Conservation (phyloP, 768 basidiomycete species). For the Paxillus rubicundulus region DNA sequence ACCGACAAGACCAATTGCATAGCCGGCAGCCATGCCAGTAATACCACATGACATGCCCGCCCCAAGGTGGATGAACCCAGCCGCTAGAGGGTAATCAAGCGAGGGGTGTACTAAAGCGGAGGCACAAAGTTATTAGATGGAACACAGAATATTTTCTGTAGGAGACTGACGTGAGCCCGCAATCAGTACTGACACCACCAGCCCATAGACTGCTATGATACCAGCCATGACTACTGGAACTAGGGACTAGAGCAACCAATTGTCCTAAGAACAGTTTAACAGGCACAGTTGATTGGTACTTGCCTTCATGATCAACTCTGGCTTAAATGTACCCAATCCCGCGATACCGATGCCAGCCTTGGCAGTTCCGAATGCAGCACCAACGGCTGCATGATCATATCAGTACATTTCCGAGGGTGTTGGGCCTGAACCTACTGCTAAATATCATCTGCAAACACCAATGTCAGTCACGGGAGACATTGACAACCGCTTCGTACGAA, state of each 20-base stretch:
- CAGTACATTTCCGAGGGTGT: conserved; percentile 5
- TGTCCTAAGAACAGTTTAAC: not conserved
- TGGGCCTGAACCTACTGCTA: conserved; percentile 67
- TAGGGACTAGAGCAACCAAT: conserved; percentile 57
- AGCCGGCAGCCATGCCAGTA: conserved; percentile 90
- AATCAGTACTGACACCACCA: conserved; percentile 94
- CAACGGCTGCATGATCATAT: conserved; percentile 57
- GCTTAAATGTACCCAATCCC: conserved; percentile 88
- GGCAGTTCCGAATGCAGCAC: conserved; percentile 94
- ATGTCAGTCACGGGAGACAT: conserved; percentile 9
- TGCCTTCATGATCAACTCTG: conserved; percentile 98
- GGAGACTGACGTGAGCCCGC: conserved; percentile 55
- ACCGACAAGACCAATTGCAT: conserved; percentile 91
- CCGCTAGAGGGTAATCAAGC: conserved; percentile 73
- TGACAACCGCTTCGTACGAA: conserved; percentile 3
- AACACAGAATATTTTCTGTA: not conserved
- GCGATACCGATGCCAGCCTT: conserved; percentile 98
- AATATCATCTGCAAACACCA: conserved; percentile 78
- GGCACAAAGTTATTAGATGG: conserved; percentile 15
- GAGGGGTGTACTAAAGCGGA: conserved; percentile 52
- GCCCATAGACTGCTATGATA: conserved; percentile 95
- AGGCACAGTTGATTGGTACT: conserved; percentile 1
- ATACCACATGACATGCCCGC: conserved; percentile 90
- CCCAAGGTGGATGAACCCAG: conserved; percentile 89
- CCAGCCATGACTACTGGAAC: conserved; percentile 99